Evolutionary conservation across 441 rosid genomes (phyloP).

Genomic region (Croton laevigatus): DNA sequence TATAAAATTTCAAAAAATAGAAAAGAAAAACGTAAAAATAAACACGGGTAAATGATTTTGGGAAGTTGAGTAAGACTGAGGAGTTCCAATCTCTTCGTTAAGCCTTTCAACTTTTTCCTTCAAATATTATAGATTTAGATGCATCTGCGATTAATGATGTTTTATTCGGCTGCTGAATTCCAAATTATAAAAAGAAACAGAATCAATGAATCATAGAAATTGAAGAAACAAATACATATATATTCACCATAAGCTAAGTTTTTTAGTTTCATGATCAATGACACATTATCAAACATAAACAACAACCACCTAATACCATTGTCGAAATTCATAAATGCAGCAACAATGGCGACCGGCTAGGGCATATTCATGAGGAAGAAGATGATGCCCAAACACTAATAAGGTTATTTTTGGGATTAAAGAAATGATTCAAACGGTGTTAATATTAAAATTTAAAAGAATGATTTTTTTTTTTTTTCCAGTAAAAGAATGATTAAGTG

Average conservation of each 20-base stretch:
- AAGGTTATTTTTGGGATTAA: too few relatives aligned
- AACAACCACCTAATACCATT: too few relatives aligned
- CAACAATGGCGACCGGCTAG: too few relatives aligned
- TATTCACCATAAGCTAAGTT: background rate
- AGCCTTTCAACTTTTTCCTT: conserved; percentile 66
- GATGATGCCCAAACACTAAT: too few relatives aligned
- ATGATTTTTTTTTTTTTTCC: too few relatives aligned
- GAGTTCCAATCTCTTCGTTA: conserved; percentile 49
- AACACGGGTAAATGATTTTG: conserved; percentile 63
- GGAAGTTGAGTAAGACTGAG: conserved; percentile 43
- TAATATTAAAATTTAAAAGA: too few relatives aligned
- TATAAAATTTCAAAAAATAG: background rate
- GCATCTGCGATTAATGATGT: conserved; percentile 77
- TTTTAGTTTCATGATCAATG: background rate
- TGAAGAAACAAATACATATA: background rate
- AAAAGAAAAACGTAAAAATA: too few relatives aligned
- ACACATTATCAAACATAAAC: background rate
- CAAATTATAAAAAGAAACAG: background rate
- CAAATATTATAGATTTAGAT: conserved; percentile 68
- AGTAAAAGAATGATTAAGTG: too few relatives aligned
- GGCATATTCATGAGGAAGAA: too few relatives aligned
- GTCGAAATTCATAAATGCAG: too few relatives aligned
- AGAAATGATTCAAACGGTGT: too few relatives aligned
- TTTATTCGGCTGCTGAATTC: conserved; percentile 43
- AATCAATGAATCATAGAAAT: background rate